These are phyloP conservation scores for Verticillium isaacii DNA, from an alignment of 2,329 filamentous ascomycete genomes.

Conservation along the genomic window DNA sequence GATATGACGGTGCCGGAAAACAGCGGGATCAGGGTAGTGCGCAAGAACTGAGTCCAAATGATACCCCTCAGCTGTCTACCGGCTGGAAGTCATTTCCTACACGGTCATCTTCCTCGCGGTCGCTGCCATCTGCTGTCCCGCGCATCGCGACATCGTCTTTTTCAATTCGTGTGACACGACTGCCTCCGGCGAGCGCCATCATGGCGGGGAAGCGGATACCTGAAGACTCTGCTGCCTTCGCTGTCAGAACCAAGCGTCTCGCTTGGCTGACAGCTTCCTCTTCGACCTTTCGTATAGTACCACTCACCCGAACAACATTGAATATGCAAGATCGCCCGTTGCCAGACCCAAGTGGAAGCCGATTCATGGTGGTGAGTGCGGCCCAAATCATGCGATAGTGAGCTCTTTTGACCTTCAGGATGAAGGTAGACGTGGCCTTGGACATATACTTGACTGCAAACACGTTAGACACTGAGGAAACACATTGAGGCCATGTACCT, in stretches of 20 bases:
- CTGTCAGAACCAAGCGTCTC: constrained; percentile 64
- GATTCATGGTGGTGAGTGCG: constrained; percentile 74
- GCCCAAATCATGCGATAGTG: constrained; percentile 90
- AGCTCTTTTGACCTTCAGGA: constrained; percentile 75
- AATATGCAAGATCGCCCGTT: constrained; percentile 68
- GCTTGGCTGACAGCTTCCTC: constrained; percentile 82
- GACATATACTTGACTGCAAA: constrained; percentile 84
- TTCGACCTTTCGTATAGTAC: constrained; percentile 88
- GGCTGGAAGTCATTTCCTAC: constrained; percentile 17
- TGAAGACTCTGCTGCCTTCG: constrained; percentile 58
- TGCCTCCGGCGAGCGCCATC: neutral
- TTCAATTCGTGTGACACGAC: neutral
- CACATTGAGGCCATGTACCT: neutral
- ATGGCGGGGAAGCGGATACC: constrained; percentile 38
- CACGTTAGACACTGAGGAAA: constrained; percentile 13
- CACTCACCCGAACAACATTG: constrained; percentile 80
- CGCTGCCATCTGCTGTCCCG: constrained; percentile 33
- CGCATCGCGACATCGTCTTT: constrained; percentile 29
- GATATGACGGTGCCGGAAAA: constrained; percentile 48
- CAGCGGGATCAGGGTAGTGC: constrained; percentile 67
- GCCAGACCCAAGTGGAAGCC: constrained; percentile 48
- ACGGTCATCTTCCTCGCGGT: constrained; percentile 30
- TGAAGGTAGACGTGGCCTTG: constrained; percentile 87
- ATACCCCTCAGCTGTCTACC: constrained; percentile 39
- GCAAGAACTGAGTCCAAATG: constrained; percentile 47